phyloP scores from a whole-genome alignment of 345 rosid species.

The Hypericum androsaemum region DNA sequence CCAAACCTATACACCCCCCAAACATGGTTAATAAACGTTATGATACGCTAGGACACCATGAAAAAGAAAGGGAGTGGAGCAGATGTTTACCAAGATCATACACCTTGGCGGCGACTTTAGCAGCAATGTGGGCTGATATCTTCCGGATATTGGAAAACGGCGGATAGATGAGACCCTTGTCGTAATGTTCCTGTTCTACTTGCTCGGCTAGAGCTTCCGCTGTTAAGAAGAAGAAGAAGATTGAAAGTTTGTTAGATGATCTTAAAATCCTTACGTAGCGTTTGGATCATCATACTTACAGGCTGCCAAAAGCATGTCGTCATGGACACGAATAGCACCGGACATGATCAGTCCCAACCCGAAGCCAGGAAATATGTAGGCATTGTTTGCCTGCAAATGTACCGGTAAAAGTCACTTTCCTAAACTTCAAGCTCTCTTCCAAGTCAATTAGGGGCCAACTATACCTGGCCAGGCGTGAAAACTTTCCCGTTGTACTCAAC shows the following conservation, averaged over 20 bases:
- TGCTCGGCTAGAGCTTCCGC: constrained; percentile 90
- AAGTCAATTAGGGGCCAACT: no score
- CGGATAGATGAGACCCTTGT: constrained; percentile 80
- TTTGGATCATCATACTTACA: constrained; percentile 41
- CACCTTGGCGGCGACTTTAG: constrained; percentile 78
- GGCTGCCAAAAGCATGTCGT: constrained; percentile 97
- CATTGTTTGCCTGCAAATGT: constrained; percentile 74
- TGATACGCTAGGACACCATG: not conserved
- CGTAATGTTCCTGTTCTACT: constrained; percentile 52
- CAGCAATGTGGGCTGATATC: constrained; percentile 87
- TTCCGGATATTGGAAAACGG: constrained; percentile 81
- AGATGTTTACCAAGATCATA: constrained; percentile 74
- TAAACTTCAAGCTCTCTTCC: no score
- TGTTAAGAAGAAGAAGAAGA: constrained; percentile 23
- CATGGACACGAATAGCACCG: constrained; percentile 80
- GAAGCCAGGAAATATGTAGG: constrained; percentile 87
- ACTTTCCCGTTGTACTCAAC: constrained; percentile 61
- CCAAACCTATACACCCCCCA: constrained; percentile 45
- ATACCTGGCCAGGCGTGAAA: constrained; percentile 79
- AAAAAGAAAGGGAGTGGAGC: not conserved
- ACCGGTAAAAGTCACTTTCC: not conserved
- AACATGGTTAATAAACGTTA: not conserved
- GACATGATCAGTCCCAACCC: constrained; percentile 92
- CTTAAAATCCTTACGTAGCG: not conserved
- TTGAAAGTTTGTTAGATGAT: not conserved